A percentile compares a stretch with the other conserved stretches of the same genome.
phyloP scores from a whole-genome alignment of 441 rosid genomes.

The Melastoma candidum region DNA sequence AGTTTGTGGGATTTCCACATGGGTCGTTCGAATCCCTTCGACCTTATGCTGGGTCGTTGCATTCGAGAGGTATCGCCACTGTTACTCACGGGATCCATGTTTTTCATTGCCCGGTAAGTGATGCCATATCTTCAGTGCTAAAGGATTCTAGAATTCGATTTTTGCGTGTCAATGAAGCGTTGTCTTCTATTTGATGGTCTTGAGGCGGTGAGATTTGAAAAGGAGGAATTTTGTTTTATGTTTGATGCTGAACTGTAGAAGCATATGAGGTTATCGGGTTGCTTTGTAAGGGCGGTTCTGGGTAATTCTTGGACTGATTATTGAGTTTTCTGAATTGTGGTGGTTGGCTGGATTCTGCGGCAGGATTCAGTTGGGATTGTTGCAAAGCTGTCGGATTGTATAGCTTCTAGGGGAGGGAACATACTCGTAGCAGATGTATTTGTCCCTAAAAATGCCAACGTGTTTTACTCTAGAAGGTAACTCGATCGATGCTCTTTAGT shows the following conservation, averaged over 20 bases:
- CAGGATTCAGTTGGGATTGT: slow-evolving; percentile 88
- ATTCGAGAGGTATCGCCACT: slow-evolving; percentile 34
- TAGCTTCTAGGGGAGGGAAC: slow-evolving; percentile 88
- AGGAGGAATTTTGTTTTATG: too few species aligned
- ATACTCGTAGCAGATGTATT: slow-evolving; percentile 83
- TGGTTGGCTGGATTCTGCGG: slow-evolving; percentile 9
- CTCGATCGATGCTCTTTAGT: neutral
- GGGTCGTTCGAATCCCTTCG: slow-evolving; percentile 36
- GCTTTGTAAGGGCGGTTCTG: too few species aligned
- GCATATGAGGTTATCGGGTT: too few species aligned
- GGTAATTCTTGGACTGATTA: neutral
- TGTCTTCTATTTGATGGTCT: neutral
- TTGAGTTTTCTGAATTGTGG: neutral
- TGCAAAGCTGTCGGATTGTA: slow-evolving; percentile 81
- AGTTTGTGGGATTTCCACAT: slow-evolving; percentile 33
- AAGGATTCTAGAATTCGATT: neutral
- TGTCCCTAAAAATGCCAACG: slow-evolving; percentile 64
- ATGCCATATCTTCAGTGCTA: slow-evolving; percentile 1
- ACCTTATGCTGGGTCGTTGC: slow-evolving; percentile 31
- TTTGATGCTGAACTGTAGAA: too few species aligned
- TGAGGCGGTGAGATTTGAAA: too few species aligned
- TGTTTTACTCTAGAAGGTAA: slow-evolving; percentile 88
- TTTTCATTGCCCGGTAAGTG: slow-evolving; percentile 77
- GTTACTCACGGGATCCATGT: slow-evolving; percentile 76
- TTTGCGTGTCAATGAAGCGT: neutral